Evolutionary conservation across 2,329 filamentous ascomycete genomes (phyloP), one percentile per base, ranked within the genome.

Genomic region (Tympanopsis confertula): DNA sequence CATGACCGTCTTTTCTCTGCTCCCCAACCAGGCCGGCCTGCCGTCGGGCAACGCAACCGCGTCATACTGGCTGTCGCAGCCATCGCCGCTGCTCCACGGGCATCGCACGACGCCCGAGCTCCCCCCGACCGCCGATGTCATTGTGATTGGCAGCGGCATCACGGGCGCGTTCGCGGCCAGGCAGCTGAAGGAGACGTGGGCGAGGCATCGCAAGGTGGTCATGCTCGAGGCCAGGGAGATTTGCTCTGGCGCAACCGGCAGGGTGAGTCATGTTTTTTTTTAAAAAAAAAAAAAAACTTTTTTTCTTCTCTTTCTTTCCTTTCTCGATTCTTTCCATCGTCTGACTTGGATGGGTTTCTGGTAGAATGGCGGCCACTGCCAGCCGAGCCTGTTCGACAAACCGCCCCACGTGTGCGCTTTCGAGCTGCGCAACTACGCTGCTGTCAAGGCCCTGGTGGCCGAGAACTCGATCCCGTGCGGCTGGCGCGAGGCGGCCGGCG

Each of bases 221-320:
- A 69, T 88, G 63, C 65, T 89, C 4, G 84, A 89, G 58, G 84
- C 84, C 13, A 68, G 84, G 48, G 83, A 88, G 61, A 82, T 78
- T 3, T 88, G 83, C 51, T 87, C 74, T 73, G 84, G 84, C 14
- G 84, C 84, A n/a, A 89, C 83, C 1, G 83, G 84, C n/a, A 62
- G 83, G 50, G 80, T 84, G 50, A 66, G 75, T 65, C 4, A 15
- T 15, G 26, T 10, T 35, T 35, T 41, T 37, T 14, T 19, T 32
- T 40, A 13, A 30, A n/a, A 10, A 13, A 35, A 19, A 10, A 13
- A 18, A 28, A 35, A 15, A 38, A 15, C 35, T 20, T 37, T 35
- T 39, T 20, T 3, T 10, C 20, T 19, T 14, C 4, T 19, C 30
- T 14, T 19, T 36, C n/a, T 20, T 28, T 14, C 14, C 19, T 22